Evolutionary conservation across 176 grass and related monocot genomes (phyloP).

Genomic region (Carex cristatella): DNA sequence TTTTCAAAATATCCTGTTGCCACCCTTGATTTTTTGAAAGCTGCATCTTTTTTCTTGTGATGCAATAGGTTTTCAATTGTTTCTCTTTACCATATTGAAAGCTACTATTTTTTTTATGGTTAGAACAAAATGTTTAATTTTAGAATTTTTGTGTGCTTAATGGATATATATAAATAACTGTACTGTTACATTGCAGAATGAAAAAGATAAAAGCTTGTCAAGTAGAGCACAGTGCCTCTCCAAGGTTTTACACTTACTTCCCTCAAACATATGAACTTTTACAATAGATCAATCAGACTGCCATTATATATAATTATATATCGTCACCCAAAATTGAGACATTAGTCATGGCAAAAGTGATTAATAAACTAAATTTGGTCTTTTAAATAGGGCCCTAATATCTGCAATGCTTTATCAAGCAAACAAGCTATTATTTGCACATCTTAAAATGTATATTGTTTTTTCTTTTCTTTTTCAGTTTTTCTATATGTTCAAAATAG

Average conservation of each 20-base stretch:
- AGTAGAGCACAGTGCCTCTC: background rate
- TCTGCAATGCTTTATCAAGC: background rate
- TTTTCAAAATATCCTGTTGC: background rate
- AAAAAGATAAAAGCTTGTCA: background rate
- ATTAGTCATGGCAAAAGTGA: background rate
- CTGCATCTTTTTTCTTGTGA: background rate
- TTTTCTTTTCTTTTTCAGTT: background rate
- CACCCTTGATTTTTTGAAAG: background rate
- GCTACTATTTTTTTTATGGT: background rate
- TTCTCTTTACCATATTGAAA: background rate
- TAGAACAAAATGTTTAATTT: background rate
- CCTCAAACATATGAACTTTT: background rate
- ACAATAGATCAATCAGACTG: background rate
- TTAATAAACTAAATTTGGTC: background rate
- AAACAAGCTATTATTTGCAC: background rate
- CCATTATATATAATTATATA: background rate
- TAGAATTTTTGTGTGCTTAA: background rate
- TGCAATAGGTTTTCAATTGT: background rate
- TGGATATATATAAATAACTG: background rate
- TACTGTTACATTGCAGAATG: background rate
- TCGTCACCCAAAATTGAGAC: background rate
- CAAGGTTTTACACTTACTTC: background rate
- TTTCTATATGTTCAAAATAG: background rate
- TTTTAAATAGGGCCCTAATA: background rate
- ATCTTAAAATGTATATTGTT: background rate